Evolutionary conservation across 176 grass and related monocot genomes (phyloP).

Genomic region (Carex myosuroides): DNA sequence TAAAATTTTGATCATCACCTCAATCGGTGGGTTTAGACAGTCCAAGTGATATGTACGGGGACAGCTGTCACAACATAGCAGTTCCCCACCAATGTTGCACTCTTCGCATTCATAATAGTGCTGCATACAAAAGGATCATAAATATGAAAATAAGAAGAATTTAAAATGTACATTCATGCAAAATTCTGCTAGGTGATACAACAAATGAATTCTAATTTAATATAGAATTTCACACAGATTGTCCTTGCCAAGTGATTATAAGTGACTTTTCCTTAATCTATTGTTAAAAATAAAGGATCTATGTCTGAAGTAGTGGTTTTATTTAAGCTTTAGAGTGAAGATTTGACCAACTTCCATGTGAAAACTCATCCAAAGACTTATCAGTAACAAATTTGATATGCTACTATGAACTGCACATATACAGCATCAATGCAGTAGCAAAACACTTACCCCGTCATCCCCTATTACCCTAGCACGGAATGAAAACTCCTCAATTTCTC

Average conservation of each 20-base stretch:
- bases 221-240: background rate
- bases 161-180: background rate
- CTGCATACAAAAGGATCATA: constrained; percentile 34
- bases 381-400: background rate
- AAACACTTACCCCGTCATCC: constrained; percentile 40
- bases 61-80: constrained; percentile 87
- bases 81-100: constrained; percentile 85
- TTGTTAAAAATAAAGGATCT: background rate
- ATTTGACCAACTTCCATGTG: background rate
- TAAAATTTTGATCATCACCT: constrained; percentile 33
- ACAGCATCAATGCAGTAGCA: background rate
- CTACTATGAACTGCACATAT: background rate
- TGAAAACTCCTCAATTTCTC: too few species aligned
- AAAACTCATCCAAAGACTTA: background rate
- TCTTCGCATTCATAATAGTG: constrained; percentile 79
- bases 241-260: background rate
- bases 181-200: background rate
- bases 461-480: constrained; percentile 38
- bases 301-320: background rate
- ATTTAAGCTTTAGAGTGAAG: background rate
- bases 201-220: background rate
- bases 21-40: constrained; percentile 74
- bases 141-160: background rate
- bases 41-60: constrained; percentile 81
- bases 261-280: background rate